Base-by-base conservation (phyloP, 2,329 filamentous ascomycete genomes). In the Colletotrichum scovillei region DNA sequence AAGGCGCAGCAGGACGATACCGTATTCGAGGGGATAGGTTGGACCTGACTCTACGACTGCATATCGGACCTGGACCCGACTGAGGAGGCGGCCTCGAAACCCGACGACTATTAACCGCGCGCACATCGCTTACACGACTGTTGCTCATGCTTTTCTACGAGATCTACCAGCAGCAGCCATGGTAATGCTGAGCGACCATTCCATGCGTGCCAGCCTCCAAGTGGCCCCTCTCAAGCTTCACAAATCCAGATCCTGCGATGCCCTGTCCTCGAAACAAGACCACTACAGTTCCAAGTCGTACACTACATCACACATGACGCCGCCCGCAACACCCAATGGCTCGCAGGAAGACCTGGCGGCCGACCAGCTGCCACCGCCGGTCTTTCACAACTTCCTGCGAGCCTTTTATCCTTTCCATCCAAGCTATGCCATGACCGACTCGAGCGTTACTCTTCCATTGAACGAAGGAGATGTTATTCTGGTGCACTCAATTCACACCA, bases 401-500 rank as follows among this genome's bases (percentile, higher is more conserved):
- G 97, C 97, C 63, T 96, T 97, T 80, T 97, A 98, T 82, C 93
- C 95, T 30, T 99, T 98, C 81, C 92, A 95, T 71, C 95, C 96
- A 1, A 91, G 89, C 72, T 92, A 92, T 78, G 89, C 93, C 55
- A 90, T 94, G 73, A 91, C 91, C n/a, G 94, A 95, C 71, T 93
- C 93, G 12, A 97, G 95, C 11, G 93, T 98, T 68, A 98, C 96
- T 12, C 87, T 98, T 12, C 93, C 95, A 26, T 88, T 99, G 69
- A 94, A 94, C 77, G 93, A 97, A 80, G 97, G 97, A 72, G 97
- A 99, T 79, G 91, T 99, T 62, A 93, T 99, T 67, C 85, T 99
- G 71, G 93, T 99, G 26, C 97, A 99, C 82, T 98, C 97, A 4
- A 94, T 98, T 76, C 97, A 99, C 83, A 97, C 95, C 74, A 99